Evolutionary conservation across 2,329 filamentous ascomycete species (phyloP).

Genomic region (Aspergillus brasiliensis): DNA sequence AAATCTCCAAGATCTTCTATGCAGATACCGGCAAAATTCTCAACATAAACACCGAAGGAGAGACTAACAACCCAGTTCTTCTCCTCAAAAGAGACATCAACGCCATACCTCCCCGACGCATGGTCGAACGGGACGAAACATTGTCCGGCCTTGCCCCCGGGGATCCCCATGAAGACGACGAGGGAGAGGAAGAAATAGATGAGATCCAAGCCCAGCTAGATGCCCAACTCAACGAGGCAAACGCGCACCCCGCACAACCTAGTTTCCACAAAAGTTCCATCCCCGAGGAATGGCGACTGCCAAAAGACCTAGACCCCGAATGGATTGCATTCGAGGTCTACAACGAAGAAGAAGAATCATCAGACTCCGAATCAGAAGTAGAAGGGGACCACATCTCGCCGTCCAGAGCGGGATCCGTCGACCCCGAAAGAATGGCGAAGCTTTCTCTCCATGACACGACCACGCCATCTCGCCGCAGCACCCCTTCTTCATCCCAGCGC

Average conservation of each 20-base stretch:
- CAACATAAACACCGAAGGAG: constrained; percentile 72
- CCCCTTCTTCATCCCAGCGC: constrained; percentile 27
- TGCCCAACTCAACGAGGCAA: constrained; percentile 36
- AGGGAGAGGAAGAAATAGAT: constrained; percentile 41
- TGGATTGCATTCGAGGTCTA: constrained; percentile 92
- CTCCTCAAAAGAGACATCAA: constrained; percentile 71
- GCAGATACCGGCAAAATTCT: constrained; percentile 87
- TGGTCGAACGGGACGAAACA: constrained; percentile 54
- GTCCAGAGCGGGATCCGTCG: constrained; percentile 35
- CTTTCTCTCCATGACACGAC: constrained; percentile 44
- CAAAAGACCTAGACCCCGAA: constrained; percentile 77
- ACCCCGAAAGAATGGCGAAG: constrained; percentile 51
- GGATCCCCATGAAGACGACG: constrained; percentile 30
- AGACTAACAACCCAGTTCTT: constrained; percentile 72
- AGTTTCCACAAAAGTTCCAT: constrained; percentile 35
- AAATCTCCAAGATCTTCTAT: constrained; percentile 90
- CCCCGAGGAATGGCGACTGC: constrained; percentile 61
- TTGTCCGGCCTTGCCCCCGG: constrained; percentile 33
- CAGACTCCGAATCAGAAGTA: constrained; percentile 55
- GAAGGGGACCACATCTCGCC: constrained; percentile 27
- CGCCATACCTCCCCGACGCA: constrained; percentile 62
- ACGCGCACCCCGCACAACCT: not conserved
- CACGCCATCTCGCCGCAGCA: constrained; percentile 22
- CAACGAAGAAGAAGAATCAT: constrained; percentile 61
- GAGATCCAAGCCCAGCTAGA: constrained; percentile 43